Evolutionary conservation across 2,329 filamentous ascomycete species (phyloP).

Genomic region (Fusarium sp.): DNA sequence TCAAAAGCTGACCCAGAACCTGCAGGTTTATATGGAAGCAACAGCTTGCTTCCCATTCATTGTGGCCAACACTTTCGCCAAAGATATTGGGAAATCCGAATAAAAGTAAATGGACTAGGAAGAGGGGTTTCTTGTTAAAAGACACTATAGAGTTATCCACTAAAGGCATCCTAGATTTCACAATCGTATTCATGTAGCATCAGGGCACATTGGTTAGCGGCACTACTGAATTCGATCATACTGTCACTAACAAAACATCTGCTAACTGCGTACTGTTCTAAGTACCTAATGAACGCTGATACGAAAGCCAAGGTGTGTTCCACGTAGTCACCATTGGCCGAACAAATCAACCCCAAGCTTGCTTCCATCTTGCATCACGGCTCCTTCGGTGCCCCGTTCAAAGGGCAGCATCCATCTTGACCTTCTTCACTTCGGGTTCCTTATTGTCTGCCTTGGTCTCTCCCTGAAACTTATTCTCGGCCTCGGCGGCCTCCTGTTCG

Average conservation of each 20-base stretch:
- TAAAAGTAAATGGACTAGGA: conserved; percentile 19
- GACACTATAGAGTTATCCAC: too few relatives aligned
- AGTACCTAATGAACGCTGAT: too few relatives aligned
- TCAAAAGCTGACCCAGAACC: conserved; percentile 7
- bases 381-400: not conserved
- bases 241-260: too few relatives aligned
- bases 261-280: too few relatives aligned
- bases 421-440: conserved; percentile 3
- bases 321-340: not conserved
- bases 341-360: not conserved
- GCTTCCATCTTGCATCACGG: not conserved
- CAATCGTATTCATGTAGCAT: too few relatives aligned
- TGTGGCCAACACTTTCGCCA: conserved; percentile 78
- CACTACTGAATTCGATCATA: too few relatives aligned
- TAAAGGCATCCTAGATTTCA: too few relatives aligned
- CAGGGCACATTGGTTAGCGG: too few relatives aligned
- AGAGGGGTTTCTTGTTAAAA: not conserved
- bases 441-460: not conserved
- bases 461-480: not conserved
- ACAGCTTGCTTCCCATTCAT: conserved; percentile 78
- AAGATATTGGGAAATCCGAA: conserved; percentile 56
- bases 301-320: not conserved
- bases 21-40: conserved; percentile 75
- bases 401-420: not conserved
- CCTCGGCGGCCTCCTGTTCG: not conserved